Base-by-base conservation (phyloP, 805 yeast genomes). In the Ogataea glucozyma region DNA sequence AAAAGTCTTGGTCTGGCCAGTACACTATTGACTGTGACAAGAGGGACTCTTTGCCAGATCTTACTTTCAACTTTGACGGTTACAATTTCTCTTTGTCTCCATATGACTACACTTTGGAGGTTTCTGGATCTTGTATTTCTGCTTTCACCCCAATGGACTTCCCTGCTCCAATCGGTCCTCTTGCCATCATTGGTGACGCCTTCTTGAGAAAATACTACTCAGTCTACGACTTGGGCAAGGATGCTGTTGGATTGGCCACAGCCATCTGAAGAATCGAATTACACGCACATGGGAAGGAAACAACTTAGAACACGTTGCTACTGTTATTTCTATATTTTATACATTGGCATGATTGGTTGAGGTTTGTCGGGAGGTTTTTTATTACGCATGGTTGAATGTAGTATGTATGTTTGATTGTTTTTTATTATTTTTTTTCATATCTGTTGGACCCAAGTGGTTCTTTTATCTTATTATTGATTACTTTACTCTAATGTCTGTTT, bases 1-100 rank as follows among this genome's bases (percentile, higher is more conserved):
- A 81, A 69, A 93, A 91, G 74, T 81, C 90, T 38, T 93, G 98
- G 98, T 81, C 90, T 40, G 99, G 99, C 54, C 98, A 93, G 76
- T 93, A 93, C 76, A 74, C 88, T 42, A 72, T 93, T 56, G 98
- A 93, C 43, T 93, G 99, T 79, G 89, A 71, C 35, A 70, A 79
- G 42, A 88, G 97, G 73, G 91, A 77, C 54, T 62, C 75, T 23
- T 76, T 93, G 66, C 98, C 98, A 48, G 96, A 91, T 62, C 75
- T 93, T 68, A 89, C 97, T 38, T 83, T 93, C 69, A 90, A 75
- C 64, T 85, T 93, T 54, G 82, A 79, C 46, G 98, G 98, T 52
- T 76, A 85, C 73, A 88, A 91, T 75, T 93, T 90, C 75, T 85
- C 96, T 40, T 81, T 93, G 63, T 62, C 84, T 49, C 84, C 99